Evolutionary conservation across 371 early-diverging fungal species (phyloP).

Genomic region (Lichtheimia ornata): DNA sequence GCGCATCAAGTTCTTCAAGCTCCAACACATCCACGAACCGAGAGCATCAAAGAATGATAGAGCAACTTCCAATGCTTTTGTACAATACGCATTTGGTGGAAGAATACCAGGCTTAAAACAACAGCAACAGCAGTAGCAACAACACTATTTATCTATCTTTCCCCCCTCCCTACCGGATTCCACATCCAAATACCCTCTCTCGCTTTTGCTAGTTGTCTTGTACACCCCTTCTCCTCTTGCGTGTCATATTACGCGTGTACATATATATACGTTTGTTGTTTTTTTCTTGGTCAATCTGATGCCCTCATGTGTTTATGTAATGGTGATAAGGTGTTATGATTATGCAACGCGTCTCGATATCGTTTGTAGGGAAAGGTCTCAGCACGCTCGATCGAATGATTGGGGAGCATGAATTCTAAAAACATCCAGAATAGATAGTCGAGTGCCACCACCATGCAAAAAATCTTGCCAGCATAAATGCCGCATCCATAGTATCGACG

Average conservation of each 20-base stretch:
- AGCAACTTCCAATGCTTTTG: constrained; percentile 9
- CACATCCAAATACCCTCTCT: no score
- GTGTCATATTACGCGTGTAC: neutral
- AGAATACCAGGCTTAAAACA: neutral
- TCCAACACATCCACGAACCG: neutral
- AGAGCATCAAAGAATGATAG: constrained; percentile 7
- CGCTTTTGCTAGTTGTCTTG: neutral
- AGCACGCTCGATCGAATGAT: constrained; percentile 70
- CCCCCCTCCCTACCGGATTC: neutral
- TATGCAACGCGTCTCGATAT: constrained; percentile 39
- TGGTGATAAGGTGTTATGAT: neutral
- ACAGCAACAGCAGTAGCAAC: neutral
- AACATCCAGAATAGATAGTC: constrained; percentile 82
- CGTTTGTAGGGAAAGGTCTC: constrained; percentile 65
- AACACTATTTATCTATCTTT: neutral
- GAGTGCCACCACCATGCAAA: constrained; percentile 86
- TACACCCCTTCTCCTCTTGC: neutral
- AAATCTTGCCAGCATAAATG: constrained; percentile 89
- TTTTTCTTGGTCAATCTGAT: neutral
- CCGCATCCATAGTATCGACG: constrained; percentile 89
- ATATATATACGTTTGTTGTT: neutral
- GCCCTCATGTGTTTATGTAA: neutral
- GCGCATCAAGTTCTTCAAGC: neutral
- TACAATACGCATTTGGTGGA: constrained; percentile 13
- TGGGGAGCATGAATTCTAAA: constrained; percentile 85